Evolutionary conservation across 495 filamentous ascomycete genomes (phyloP), one percentile per base, ranked within the genome.

Genomic region (Geoglossum glabrum): DNA sequence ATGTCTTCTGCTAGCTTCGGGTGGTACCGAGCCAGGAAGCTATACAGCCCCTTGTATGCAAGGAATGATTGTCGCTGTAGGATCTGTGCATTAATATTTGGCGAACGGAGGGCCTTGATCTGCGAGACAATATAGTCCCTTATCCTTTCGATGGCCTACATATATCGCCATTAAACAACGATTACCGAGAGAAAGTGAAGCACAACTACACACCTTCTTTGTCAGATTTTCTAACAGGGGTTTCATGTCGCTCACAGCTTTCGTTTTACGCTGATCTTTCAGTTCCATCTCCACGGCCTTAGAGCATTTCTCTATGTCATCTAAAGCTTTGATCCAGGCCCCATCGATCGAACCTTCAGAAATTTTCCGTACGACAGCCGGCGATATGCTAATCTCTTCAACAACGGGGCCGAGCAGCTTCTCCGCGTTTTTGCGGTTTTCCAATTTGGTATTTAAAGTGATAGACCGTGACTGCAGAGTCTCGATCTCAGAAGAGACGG

Each of bases 401-500:
- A 98, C 86, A 5, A 90, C 79, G 0, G 92, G 93, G 0, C 86
- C 93, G 10, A 98, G 72, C 0, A 86, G 72, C 67, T 85, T 88
- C 69, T 98, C 92, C 8, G 96, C 88, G 21, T 83, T 78, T 63
- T 85, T 88, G 25, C 92, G 74, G 63, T 97, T 97, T 64, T 90
- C 85, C 33, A 97, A 70, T 67, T 87, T 81, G n/a, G 83, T 79
- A 62, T 90, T 96, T 60, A 98, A 68, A 33, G 83, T 79, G 5
- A 81, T 79, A 1, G 92, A 97, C 19, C 89, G 81, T 33, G 83
- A 79, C 68, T 98, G 92, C 19, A 98, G 72, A 15, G 79, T 87
- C 70, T 98, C 93, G 28, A 98, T 98, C 65, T 98, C 92, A 3
- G 86, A 81, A 9, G 92, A 95, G 6, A 98, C 93, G 1, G 79